Conservation (phyloP, 78 protist species). For the Dictyostelium purpureum region DNA sequence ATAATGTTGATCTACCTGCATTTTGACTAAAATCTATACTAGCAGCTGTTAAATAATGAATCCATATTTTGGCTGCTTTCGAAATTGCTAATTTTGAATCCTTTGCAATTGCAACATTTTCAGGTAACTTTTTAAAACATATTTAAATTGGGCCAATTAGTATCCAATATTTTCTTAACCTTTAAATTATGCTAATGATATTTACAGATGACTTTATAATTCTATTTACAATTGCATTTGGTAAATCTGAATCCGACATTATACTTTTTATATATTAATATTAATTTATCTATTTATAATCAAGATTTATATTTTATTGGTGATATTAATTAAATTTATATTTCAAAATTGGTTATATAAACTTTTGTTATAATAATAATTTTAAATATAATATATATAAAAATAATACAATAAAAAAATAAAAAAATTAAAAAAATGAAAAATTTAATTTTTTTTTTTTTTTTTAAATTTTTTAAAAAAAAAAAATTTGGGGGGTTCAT, state of each 20-base stretch:
- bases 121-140: slow-evolving; percentile 26
- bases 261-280: not conserved
- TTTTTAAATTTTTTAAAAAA: not conserved
- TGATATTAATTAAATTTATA: too few relatives aligned
- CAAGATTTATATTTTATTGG: too few relatives aligned
- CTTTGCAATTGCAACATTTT: slow-evolving; percentile 18
- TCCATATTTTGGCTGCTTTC: slow-evolving; percentile 69
- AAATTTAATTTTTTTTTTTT: not conserved
- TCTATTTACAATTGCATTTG: slow-evolving; percentile 40
- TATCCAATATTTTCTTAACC: not conserved
- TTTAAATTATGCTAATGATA: not conserved
- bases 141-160: not conserved
- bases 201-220: slow-evolving; percentile 50
- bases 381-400: too few relatives aligned
- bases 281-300: not conserved
- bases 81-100: slow-evolving; percentile 55
- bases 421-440: not conserved
- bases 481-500: too few relatives aligned
- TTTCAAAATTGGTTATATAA: too few relatives aligned
- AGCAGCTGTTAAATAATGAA: slow-evolving; percentile 51
- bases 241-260: slow-evolving; percentile 61
- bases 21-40: slow-evolving; percentile 23
- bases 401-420: not conserved
- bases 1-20: slow-evolving; percentile 42
- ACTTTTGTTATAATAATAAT: too few relatives aligned